Base-by-base conservation (phyloP, 352 stramenopile species). In the Plasmopara halstedii region DNA sequence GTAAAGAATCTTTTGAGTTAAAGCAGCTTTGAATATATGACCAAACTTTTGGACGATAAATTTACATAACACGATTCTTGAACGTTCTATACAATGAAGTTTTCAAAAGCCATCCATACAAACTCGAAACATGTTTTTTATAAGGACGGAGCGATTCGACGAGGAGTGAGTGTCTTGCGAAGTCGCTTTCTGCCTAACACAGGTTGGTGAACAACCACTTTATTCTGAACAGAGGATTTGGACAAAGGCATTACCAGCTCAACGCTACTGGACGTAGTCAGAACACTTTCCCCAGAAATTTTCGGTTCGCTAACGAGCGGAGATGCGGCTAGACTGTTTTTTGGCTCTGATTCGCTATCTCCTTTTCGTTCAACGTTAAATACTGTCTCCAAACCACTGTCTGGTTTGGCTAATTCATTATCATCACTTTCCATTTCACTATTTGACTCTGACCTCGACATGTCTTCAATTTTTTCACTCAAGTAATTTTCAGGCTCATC, bases 131-230 rank as follows among this genome's bases (percentile, higher is more conserved):
- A n/a, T 31, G 26, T 11, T 31, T 31, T 31, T 11, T 31, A 40
- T 34, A 38, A 51, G 25, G 43, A 50, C 41, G 73, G 73, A 13
- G 59, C 59, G 40, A 85, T 81, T 20, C 70, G 73, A 10, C 70
- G 67, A 14, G 73, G 73, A 17, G 53, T 57, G 11, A 56, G 41
- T 3, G 58, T 71, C 50, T 85, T 85, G 34, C 73, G 67, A 29
- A 79, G 68, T 13, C 73, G 67, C 41, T 83, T 85, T 43, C 73
- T 64, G 33, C 61, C 63, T 13, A 46, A 70, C 4, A 46, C 27
- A 0, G 35, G 17, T 15, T 38, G 52, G 17, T 66, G 47, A 10
- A 17, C 7, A 23, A 9, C 8, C 23, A 35, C 20, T 13, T 15
- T 50, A 18, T 20, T 39, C 9, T 21, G 29, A 17, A 33, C 21